Evolutionary conservation across 495 filamentous ascomycete genomes (phyloP).

Genomic region (Penicillium robsamsonii): DNA sequence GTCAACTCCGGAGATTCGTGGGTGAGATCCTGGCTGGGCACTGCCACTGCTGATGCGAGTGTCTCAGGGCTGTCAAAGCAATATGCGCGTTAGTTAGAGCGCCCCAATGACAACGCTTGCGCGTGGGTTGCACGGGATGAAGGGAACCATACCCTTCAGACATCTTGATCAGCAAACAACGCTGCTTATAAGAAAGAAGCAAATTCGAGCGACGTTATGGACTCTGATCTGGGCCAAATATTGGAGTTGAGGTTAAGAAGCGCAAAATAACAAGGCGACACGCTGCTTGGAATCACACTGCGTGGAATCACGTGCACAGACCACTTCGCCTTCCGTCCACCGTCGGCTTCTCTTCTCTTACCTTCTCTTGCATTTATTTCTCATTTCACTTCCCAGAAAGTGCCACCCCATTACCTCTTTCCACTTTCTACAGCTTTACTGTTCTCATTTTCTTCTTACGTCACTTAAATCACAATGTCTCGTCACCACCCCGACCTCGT

Average conservation of each 20-base stretch:
- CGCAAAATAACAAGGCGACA: neutral
- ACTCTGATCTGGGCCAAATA: neutral
- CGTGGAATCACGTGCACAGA: conserved; percentile 21
- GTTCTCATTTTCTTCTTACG: conserved; percentile 1
- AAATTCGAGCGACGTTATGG: neutral
- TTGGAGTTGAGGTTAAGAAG: neutral
- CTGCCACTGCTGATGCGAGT: conserved; percentile 64
- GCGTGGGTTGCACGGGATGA: neutral
- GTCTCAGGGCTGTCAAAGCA: conserved; percentile 23
- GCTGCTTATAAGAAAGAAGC: neutral
- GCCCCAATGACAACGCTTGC: neutral
- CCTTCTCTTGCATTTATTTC: neutral
- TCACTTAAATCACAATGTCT: conserved; percentile 29
- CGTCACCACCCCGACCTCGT: conserved; percentile 72
- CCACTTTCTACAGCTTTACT: conserved; percentile 2
- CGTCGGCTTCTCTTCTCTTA: neutral
- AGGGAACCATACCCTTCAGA: conserved; percentile 12
- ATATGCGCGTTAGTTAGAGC: conserved; percentile 1
- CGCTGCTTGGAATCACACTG: conserved; percentile 10
- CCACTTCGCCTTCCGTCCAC: conserved; percentile 7
- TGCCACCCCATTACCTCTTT: neutral
- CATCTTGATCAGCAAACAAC: neutral
- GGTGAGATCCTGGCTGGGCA: conserved; percentile 51
- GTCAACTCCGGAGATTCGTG: conserved; percentile 31
- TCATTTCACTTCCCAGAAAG: neutral